Conservation (phyloP, 768 basidiomycete species). For the Trametes elegans region DNA sequence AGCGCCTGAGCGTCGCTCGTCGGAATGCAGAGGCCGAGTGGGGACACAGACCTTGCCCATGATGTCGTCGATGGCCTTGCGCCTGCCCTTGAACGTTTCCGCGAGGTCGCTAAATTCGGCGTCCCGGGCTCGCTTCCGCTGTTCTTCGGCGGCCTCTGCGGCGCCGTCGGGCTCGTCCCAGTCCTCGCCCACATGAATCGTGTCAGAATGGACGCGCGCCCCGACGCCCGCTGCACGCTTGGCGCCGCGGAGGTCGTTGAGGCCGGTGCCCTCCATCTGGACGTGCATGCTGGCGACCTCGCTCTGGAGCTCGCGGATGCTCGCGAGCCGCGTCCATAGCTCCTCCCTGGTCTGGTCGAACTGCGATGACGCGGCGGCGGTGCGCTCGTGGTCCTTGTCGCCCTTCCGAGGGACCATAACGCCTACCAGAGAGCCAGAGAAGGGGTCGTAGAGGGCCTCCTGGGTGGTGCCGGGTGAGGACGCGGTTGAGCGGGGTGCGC, state of each 20-base stretch:
- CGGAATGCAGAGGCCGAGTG: background rate
- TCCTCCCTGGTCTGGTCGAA: slow-evolving; percentile 41
- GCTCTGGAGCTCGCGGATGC: slow-evolving; percentile 69
- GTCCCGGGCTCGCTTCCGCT: slow-evolving; percentile 49
- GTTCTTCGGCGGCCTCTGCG: slow-evolving; percentile 56
- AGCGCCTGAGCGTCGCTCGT: background rate
- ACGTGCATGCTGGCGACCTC: slow-evolving; percentile 72
- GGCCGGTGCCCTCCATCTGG: slow-evolving; percentile 69
- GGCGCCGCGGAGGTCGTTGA: slow-evolving; percentile 26
- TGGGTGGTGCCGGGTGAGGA: slow-evolving; percentile 21
- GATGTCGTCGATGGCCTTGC: slow-evolving; percentile 64
- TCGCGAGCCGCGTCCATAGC: slow-evolving; percentile 66
- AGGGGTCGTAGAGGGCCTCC: slow-evolving; percentile 45
- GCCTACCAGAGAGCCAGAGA: slow-evolving; percentile 45
- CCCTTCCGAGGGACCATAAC: slow-evolving; percentile 27
- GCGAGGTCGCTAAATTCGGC: slow-evolving; percentile 68
- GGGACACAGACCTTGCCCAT: slow-evolving; percentile 61
- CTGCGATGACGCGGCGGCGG: slow-evolving; percentile 1
- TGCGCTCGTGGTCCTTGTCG: slow-evolving; percentile 17
- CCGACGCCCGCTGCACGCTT: slow-evolving; percentile 19
- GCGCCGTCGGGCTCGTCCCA: slow-evolving; percentile 46
- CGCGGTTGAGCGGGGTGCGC: slow-evolving; percentile 15
- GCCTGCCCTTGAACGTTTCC: slow-evolving; percentile 67
- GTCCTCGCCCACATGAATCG: slow-evolving; percentile 46
- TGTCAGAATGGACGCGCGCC: slow-evolving; percentile 35